Base-by-base conservation (phyloP, 768 basidiomycete genomes). In the Hortiboletus flavorubellus region DNA sequence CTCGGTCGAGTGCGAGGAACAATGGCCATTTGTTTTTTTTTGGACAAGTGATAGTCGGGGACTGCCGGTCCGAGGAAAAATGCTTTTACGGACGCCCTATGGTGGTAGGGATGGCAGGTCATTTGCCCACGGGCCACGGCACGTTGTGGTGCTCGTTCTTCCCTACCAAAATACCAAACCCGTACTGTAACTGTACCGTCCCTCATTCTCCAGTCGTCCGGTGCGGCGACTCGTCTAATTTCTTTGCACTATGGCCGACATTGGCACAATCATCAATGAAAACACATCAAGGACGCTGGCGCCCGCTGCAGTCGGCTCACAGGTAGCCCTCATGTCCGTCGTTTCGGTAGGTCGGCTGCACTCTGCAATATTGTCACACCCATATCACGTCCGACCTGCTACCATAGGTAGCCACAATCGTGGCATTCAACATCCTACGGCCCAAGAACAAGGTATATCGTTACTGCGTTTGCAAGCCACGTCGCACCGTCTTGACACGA, bases 371-470 rank as follows among this genome's bases (percentile, higher is more conserved):
- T 21, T 21, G 16, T 18, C 38, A 33, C 10, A 11, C 41, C 15
- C 16, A 40, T 34, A 63, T 55, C 53, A 51, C 43, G 43, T 56
- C 40, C 55, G 21, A 21, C 21, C 31, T 59, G 10, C 34, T 44
- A n/a, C 16, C 37, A 5, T 29, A 90, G 89, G 66, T 81, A 41
- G 79, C 76, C 56, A 89, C 90, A 16, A 74, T 92, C 46, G 58
- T 91, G 43, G 74, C 80, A 38, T 98, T 98, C 76, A 95, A 93
- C 58, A 45, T 88, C 60, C 76, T 98, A 46, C 85, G 96, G 37
- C 96, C 96, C 12, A 84, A 85, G 62, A 95, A 97, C 78, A 93
- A 91, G 80, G 89, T 86, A 64, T 38, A 70, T 64, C 14, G 10
- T 40, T 43, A 15, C 35, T 48, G 40, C 35, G 6, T 43, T n/a